Conservation (phyloP, 805 yeast genomes). For the Nakazawaea holstii region DNA sequence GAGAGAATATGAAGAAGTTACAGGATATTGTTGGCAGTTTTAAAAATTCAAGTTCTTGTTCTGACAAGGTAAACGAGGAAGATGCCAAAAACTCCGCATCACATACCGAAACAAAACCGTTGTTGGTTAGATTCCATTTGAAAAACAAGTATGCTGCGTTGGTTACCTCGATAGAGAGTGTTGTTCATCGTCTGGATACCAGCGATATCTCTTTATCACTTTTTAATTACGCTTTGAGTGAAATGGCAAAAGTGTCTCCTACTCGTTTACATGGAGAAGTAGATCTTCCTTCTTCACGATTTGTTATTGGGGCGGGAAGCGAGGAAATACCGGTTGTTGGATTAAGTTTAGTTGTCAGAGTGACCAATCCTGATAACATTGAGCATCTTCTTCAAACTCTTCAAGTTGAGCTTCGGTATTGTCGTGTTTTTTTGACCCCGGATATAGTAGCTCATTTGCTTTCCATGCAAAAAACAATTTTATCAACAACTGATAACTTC, state of each 20-base stretch:
- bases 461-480: slow-evolving; percentile 26
- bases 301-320: slow-evolving; percentile 35
- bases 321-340: slow-evolving; percentile 38
- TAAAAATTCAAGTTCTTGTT: background rate
- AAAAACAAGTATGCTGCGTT: slow-evolving; percentile 29
- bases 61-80: background rate
- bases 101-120: background rate
- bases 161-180: slow-evolving; percentile 26
- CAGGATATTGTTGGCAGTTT: background rate
- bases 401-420: slow-evolving; percentile 53
- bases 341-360: slow-evolving; percentile 36
- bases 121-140: slow-evolving; percentile 3
- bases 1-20: background rate
- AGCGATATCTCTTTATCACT: slow-evolving; percentile 25
- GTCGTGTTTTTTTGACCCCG: slow-evolving; percentile 55
- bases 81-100: background rate
- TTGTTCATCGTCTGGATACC: slow-evolving; percentile 30
- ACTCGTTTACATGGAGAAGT: slow-evolving; percentile 35
- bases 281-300: slow-evolving; percentile 33
- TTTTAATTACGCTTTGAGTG: slow-evolving; percentile 20
- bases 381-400: slow-evolving; percentile 33
- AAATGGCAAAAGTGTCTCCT: background rate
- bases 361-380: slow-evolving; percentile 32
- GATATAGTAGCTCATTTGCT: slow-evolving; percentile 36
- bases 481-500: background rate